A percentile compares a stretch with the other conserved stretches of the same genome.
These are phyloP conservation scores for Porpolomopsis calyptriformis DNA, from an alignment of 768 basidiomycete genomes.

Conservation along the genomic window DNA sequence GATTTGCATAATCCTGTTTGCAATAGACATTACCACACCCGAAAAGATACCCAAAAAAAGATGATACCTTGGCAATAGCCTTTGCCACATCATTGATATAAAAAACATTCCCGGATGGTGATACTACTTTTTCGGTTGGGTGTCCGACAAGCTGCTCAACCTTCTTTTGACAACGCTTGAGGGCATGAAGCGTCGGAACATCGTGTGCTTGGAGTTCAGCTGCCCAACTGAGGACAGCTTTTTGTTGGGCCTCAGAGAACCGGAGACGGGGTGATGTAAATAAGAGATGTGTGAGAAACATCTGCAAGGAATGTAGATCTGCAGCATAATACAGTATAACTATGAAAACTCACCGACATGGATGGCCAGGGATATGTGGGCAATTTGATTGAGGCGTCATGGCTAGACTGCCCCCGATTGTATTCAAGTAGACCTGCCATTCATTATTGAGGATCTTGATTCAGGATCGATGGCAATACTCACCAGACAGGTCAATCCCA, in stretches of 20 bases:
- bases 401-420: neutral
- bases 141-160: constrained; percentile 14
- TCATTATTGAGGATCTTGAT: neutral
- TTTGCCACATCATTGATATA: constrained; percentile 14
- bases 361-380: constrained; percentile 9
- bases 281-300: constrained; percentile 20
- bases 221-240: constrained; percentile 20
- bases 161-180: constrained; percentile 14
- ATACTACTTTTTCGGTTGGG: constrained; percentile 14
- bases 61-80: constrained; percentile 4
- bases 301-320: constrained; percentile 7
- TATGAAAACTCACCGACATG: neutral
- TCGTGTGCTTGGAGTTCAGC: constrained; percentile 18
- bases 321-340: neutral
- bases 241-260: constrained; percentile 22
- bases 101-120: constrained; percentile 18
- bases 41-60: neutral
- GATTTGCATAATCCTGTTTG: constrained; percentile 20
- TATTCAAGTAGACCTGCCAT: neutral
- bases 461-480: neutral
- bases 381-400: neutral
- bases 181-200: constrained; percentile 18
- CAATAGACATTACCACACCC: too few species aligned
- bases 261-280: constrained; percentile 22
- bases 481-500: neutral